Base-by-base conservation (phyloP, 2,329 filamentous ascomycete species). In the Xenoacremonium recifei region DNA sequence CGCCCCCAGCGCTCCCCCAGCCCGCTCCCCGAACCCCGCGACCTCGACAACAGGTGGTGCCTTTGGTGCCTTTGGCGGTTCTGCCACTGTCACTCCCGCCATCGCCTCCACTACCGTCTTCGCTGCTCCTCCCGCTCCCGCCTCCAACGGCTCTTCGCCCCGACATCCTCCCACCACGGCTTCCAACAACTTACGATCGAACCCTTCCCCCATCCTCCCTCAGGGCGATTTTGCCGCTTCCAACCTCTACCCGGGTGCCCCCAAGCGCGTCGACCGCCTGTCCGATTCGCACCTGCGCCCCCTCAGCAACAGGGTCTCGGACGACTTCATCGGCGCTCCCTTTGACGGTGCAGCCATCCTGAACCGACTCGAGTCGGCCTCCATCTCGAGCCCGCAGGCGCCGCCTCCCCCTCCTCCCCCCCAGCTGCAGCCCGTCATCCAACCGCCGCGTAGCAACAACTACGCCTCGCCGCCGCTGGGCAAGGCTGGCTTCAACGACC, bases 321-420 rank as follows among this genome's bases (percentile, higher is more conserved):
- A 82, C 63, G 80, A 84, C 52, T 68, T 84, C 45, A 72, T 84
- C 65, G 80, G 80, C 55, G 78, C 79, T 50, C 80, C 80, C 32
- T 84, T 84, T 63, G 80, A 84, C 77, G 75, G 78, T 55, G 75
- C 72, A 42, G 75, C 75, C 51, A 82, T 84, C 54, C 68, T 84
- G 56, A 76, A 73, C 61, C 78, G 78, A 53, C 71, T 84, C 58
- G 77, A 82, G 55, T 73, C 74, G 45, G 71, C 70, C 41, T 72
- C 73, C 42, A 62, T 53, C 55, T 48, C 62, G 48, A 60, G 61
- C 52, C 60, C 59, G 49, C 59, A 52, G 42, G 48, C 39, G 32
- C 45, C 51, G 49, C 45, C 47, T 47, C 55, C n/a, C n/a, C n/a
- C n/a, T n/a, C 23, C 23, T 9, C 9, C 13, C 9, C 23, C 23